Base-by-base conservation (phyloP, 345 rosid species). In the Limnanthes douglasii region DNA sequence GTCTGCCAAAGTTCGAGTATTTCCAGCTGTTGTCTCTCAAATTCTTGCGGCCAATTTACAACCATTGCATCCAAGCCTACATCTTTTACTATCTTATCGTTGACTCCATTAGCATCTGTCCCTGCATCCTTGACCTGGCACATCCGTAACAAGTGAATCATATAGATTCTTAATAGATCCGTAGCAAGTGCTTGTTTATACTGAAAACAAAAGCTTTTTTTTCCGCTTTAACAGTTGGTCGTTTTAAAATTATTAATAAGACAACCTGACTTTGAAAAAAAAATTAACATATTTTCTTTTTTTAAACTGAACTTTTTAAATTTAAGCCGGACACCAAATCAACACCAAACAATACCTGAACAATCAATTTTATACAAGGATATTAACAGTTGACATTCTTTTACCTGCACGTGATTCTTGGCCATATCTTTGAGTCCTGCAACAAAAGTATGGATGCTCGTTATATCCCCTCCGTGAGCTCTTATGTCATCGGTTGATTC, bases 341-440 rank as follows among this genome's bases (percentile, higher is more conserved):
- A n/a, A n/a, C n/a, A n/a, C n/a, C n/a, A n/a, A n/a, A n/a, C n/a
- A n/a, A n/a, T n/a, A n/a, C n/a, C n/a, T n/a, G n/a, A n/a, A n/a
- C n/a, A n/a, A n/a, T n/a, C n/a, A n/a, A n/a, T n/a, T n/a, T n/a
- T n/a, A n/a, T n/a, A n/a, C n/a, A n/a, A n/a, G n/a, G n/a, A n/a
- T n/a, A n/a, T n/a, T n/a, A n/a, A n/a, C n/a, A n/a, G n/a, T n/a
- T n/a, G n/a, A n/a, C n/a, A n/a, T n/a, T n/a, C 24, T 23, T 27
- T 40, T 22, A 55, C 60, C 40, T 55, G 6, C 39, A 53, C 54
- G 29, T 55, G 60, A 41, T 35, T 46, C 48, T 59, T 62, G 25
- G 83, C 73, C 86, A 74, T 78, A 50, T 72, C 73, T 72, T 84
- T 72, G 51, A 90, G 39, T 37, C 95, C 98, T 16, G 74, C 70